Conservation (phyloP, 805 yeast genomes). For the Yamadazyma ubonensis region DNA sequence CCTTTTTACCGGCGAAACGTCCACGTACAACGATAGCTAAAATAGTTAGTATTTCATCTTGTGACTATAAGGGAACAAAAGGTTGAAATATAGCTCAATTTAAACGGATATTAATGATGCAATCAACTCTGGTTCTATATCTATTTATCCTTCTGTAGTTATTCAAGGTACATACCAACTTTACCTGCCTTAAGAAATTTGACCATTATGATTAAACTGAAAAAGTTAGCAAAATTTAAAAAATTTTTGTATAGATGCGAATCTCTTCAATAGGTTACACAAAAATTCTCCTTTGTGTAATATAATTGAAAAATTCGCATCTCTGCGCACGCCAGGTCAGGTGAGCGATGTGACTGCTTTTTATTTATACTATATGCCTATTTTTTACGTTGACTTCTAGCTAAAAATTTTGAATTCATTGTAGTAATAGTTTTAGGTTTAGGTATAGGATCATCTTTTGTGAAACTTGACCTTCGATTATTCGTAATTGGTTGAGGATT, state of each 20-base stretch:
- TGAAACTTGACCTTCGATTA: conserved; percentile 37
- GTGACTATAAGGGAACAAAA: too few species aligned
- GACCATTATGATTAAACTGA: conserved; percentile 64
- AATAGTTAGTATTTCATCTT: conserved; percentile 42
- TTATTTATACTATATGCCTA: conserved; percentile 12
- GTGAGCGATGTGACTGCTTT: conserved; percentile 18
- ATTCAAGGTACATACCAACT: conserved; percentile 98
- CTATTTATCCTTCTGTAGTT: too few species aligned
- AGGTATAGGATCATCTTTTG: conserved; percentile 33
- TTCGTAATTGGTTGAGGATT: conserved; percentile 24
- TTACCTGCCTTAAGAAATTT: conserved; percentile 99
- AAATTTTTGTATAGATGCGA: conserved; percentile 13
- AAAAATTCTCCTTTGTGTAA: conserved; percentile 11
- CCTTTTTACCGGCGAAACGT: conserved; percentile 99
- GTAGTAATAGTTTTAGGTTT: conserved; percentile 41
- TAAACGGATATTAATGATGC: too few species aligned
- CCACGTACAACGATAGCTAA: conserved; percentile 98
- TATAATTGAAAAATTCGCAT: neutral
- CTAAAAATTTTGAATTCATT: conserved; percentile 60
- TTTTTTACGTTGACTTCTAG: conserved; percentile 52
- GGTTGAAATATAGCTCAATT: too few species aligned
- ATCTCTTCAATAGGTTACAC: conserved; percentile 11
- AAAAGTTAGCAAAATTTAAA: conserved; percentile 13
- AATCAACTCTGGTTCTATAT: too few species aligned
- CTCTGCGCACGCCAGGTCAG: conserved; percentile 8